Evolutionary conservation across 106 monocot genomes (phyloP).

Genomic region (Dendrobium nobile): DNA sequence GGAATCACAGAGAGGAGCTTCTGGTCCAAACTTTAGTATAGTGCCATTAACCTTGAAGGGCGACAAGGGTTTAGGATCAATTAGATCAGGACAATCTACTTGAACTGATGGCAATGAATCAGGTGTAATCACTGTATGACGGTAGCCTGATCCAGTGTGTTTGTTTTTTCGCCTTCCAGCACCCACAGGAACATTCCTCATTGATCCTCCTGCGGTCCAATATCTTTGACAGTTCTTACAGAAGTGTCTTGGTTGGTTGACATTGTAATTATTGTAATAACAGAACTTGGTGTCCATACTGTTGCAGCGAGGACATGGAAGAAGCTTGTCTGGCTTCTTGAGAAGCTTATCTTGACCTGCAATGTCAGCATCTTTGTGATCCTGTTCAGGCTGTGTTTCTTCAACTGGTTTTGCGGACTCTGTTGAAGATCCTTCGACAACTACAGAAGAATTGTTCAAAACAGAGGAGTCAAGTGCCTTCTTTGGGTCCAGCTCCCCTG

Average conservation of each 20-base stretch:
- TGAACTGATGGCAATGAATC: not conserved
- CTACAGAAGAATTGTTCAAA: not conserved
- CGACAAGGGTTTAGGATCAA: not conserved
- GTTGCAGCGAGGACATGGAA: conserved; percentile 59
- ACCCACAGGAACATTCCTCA: conserved; percentile 64
- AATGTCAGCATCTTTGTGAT: conserved; percentile 6
- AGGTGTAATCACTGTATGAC: conserved; percentile 2
- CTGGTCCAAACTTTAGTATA: conserved; percentile 11
- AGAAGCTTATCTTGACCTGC: conserved; percentile 27
- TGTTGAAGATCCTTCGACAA: conserved; percentile 2
- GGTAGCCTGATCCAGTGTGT: conserved; percentile 10
- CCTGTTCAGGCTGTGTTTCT: conserved; percentile 7
- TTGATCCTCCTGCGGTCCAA: conserved; percentile 66
- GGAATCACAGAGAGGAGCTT: conserved; percentile 21
- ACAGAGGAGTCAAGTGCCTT: not conserved
- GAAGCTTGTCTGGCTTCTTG: conserved; percentile 50
- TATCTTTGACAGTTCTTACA: conserved; percentile 64
- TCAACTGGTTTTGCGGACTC: not conserved
- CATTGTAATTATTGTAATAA: conserved; percentile 67
- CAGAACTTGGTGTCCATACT: conserved; percentile 66
- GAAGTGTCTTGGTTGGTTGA: conserved; percentile 58
- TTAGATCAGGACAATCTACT: not conserved
- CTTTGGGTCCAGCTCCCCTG: not conserved
- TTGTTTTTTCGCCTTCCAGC: conserved; percentile 52
- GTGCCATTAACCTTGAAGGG: not conserved